Evolutionary conservation across 768 basidiomycete genomes (phyloP).

Genomic region (Auricularia heimuer): DNA sequence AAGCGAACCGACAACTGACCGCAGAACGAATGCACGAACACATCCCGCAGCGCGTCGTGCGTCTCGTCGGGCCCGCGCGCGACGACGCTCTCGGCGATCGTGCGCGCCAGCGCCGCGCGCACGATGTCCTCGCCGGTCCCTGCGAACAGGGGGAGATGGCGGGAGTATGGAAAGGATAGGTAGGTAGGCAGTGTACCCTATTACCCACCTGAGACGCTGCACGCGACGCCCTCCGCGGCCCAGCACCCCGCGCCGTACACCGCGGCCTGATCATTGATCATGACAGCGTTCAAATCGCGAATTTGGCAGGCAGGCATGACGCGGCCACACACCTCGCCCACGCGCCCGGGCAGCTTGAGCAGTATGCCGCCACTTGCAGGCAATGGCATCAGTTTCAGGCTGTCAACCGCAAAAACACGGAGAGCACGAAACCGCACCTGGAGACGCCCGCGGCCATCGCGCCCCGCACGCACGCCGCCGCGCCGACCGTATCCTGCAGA

Average conservation of each 20-base stretch:
- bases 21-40: slow-evolving; percentile 41
- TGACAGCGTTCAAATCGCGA: background rate
- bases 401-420: too few species aligned
- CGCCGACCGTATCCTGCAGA: slow-evolving; percentile 71
- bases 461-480: slow-evolving; percentile 41
- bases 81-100: slow-evolving; percentile 39
- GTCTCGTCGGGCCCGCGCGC: slow-evolving; percentile 33
- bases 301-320: background rate
- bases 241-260: slow-evolving; percentile 70
- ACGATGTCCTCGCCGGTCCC: slow-evolving; percentile 69
- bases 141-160: slow-evolving; percentile 16
- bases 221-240: slow-evolving; percentile 48
- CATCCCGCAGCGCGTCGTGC: slow-evolving; percentile 41
- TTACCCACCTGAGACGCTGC: slow-evolving; percentile 57
- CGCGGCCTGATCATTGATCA: slow-evolving; percentile 41
- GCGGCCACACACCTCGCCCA: slow-evolving; percentile 51
- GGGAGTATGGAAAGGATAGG: background rate
- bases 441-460: slow-evolving; percentile 21
- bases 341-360: slow-evolving; percentile 60
- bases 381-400: too few species aligned
- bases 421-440: slow-evolving; percentile 9
- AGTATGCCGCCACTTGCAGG: slow-evolving; percentile 61
- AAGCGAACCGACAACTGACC: slow-evolving; percentile 45
- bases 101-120: slow-evolving; percentile 43
- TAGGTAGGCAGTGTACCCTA: background rate